Conservation (phyloP, 164 flowering plant species). For the Liriodendron chinense region DNA sequence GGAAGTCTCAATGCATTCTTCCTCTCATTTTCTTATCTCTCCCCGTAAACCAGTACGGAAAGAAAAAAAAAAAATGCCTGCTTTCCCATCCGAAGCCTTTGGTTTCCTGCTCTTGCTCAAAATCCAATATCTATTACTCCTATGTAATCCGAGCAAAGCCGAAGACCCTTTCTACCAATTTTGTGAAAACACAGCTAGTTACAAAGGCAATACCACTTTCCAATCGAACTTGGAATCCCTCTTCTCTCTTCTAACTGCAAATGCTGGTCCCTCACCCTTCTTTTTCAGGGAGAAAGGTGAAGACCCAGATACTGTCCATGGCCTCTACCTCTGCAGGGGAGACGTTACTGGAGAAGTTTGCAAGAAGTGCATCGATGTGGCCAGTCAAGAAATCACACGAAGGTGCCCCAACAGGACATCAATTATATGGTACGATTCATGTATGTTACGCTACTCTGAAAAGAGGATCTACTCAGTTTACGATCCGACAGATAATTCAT, state of each 20-base stretch:
- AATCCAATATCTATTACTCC: background rate
- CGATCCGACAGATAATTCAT: background rate
- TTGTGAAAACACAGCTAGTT: background rate
- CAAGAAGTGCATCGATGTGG: conserved; percentile 16
- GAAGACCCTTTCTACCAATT: background rate
- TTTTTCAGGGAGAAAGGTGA: background rate
- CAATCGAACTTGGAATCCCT: background rate
- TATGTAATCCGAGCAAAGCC: background rate
- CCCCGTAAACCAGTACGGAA: too few relatives aligned
- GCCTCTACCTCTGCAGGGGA: conserved; percentile 11
- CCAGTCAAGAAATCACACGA: background rate
- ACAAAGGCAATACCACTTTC: background rate
- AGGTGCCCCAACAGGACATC: conserved; percentile 23
- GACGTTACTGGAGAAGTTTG: conserved; percentile 17
- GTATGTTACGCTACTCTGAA: conserved; percentile 33
- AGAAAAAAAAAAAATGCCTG: too few relatives aligned
- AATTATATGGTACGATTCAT: conserved; percentile 21
- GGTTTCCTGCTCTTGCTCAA: background rate
- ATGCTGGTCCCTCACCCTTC: background rate
- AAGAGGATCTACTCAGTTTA: conserved; percentile 7
- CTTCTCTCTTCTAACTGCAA: background rate
- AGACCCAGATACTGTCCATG: conserved; percentile 17
- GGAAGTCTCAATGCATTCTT: too few relatives aligned
- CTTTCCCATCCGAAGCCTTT: too few relatives aligned
- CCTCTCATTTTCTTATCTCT: too few relatives aligned